Conservation (phyloP, 495 filamentous ascomycete species). For the Penicillium longicatenatum region DNA sequence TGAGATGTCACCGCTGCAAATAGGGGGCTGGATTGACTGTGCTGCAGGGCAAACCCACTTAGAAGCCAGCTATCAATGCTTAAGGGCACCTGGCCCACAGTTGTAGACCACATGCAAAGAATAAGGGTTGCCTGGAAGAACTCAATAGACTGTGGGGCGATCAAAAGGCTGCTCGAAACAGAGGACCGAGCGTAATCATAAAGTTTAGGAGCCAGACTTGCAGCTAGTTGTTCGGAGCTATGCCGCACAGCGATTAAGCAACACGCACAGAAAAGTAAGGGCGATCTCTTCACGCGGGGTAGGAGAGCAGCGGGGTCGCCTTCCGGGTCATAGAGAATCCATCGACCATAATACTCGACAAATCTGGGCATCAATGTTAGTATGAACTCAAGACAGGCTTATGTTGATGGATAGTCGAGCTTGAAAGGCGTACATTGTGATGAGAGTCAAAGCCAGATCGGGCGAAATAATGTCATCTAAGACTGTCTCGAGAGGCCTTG, state of each 20-base stretch:
- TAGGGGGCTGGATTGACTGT: slow-evolving; percentile 39
- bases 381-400: background rate
- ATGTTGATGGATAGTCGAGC: background rate
- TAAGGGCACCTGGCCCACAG: slow-evolving; percentile 47
- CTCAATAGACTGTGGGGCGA: slow-evolving; percentile 41
- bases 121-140: slow-evolving; percentile 50
- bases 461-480: slow-evolving; percentile 28
- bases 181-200: slow-evolving; percentile 41
- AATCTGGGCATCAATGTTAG: slow-evolving; percentile 10
- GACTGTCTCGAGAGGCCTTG: slow-evolving; percentile 8
- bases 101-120: slow-evolving; percentile 50
- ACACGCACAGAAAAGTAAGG: slow-evolving; percentile 43
- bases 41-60: slow-evolving; percentile 48
- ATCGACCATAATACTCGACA: slow-evolving; percentile 42
- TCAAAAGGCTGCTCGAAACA: slow-evolving; percentile 35
- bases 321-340: slow-evolving; percentile 40
- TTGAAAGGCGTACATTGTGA: slow-evolving; percentile 25
- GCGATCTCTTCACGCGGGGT: slow-evolving; percentile 33
- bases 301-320: slow-evolving; percentile 28
- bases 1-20: slow-evolving; percentile 30
- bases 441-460: slow-evolving; percentile 23
- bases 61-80: slow-evolving; percentile 52
- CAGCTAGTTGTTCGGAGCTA: slow-evolving; percentile 40
- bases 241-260: slow-evolving; percentile 49
- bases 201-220: slow-evolving; percentile 37